These are phyloP conservation scores for Colletotrichum cuscutae DNA, from an alignment of 2,329 filamentous ascomycete genomes.

Conservation along the genomic window DNA sequence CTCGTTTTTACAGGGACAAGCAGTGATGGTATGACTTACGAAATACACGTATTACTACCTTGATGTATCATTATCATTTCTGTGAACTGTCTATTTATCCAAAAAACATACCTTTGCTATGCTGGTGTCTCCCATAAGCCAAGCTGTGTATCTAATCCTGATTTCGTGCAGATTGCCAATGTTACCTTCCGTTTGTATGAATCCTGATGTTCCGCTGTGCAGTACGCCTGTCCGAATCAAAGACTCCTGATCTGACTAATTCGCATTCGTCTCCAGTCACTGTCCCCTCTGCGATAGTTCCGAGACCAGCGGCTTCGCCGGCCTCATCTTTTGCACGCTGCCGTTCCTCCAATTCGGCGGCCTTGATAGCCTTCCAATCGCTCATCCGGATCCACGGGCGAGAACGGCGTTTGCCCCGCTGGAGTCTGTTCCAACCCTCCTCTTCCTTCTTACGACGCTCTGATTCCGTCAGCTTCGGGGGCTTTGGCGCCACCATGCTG, in stretches of 20 bases:
- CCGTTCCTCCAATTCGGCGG: too few species aligned
- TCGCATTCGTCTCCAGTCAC: not conserved
- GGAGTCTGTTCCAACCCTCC: not conserved
- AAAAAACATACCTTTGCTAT: not conserved
- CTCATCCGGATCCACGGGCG: not conserved
- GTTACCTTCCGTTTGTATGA: not conserved
- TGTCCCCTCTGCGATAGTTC: not conserved
- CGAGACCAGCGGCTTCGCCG: not conserved
- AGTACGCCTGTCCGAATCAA: not conserved
- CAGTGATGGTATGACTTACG: slow-evolving; percentile 13
- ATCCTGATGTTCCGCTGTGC: not conserved
- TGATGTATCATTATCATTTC: not conserved
- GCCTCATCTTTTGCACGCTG: too few species aligned
- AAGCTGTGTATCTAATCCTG: not conserved
- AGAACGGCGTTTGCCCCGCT: not conserved
- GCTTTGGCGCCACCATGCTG: not conserved
- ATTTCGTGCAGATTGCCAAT: not conserved
- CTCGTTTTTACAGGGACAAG: slow-evolving; percentile 45
- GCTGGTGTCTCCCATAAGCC: not conserved
- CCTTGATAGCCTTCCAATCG: too few species aligned
- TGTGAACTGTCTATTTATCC: not conserved
- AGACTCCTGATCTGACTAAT: not conserved
- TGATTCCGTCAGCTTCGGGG: not conserved
- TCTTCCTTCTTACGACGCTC: not conserved
- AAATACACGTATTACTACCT: not conserved